These are phyloP conservation scores for Oidiodendron maius DNA, from an alignment of 495 filamentous ascomycete genomes.

Conservation along the genomic window DNA sequence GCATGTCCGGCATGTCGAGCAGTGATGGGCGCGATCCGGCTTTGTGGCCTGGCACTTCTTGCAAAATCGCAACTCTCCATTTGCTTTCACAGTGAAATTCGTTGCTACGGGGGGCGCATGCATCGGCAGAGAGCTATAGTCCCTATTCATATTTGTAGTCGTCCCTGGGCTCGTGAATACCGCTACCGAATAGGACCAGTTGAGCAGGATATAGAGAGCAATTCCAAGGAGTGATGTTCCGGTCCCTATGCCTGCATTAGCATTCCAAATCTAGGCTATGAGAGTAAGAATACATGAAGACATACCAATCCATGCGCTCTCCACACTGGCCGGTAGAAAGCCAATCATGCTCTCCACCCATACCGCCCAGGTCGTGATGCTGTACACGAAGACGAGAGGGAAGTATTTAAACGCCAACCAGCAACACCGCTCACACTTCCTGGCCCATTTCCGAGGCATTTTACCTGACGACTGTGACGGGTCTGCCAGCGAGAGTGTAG, in stretches of 20 bases:
- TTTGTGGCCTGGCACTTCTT: conserved; percentile 95
- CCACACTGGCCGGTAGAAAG: conserved; percentile 36
- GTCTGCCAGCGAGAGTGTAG: conserved; percentile 16
- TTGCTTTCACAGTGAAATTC: conserved; percentile 85
- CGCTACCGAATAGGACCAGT: conserved; percentile 82
- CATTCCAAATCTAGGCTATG: too few species aligned
- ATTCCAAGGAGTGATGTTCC: conserved; percentile 53
- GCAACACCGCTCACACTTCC: conserved; percentile 77
- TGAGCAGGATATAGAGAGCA: conserved; percentile 69
- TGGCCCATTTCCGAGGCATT: conserved; percentile 51
- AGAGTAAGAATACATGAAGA: background rate
- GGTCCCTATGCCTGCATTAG: too few species aligned
- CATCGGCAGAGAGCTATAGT: conserved; percentile 47
- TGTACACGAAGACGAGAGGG: conserved; percentile 83
- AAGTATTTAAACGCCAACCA: conserved; percentile 78
- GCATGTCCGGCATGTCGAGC: conserved; percentile 84
- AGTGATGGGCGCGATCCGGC: conserved; percentile 95
- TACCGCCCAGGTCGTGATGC: conserved; percentile 81
- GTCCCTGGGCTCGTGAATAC: conserved; percentile 88
- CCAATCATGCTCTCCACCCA: conserved; percentile 81
- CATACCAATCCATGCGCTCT: conserved; percentile 64
- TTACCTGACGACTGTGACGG: conserved; percentile 17
- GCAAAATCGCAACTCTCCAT: conserved; percentile 80
- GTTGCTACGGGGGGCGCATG: conserved; percentile 46
- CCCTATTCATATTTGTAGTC: conserved; percentile 34